phyloP scores from a whole-genome alignment of 1,139 yeast species.

The Hyphopichia wangnamkhiaoensis region DNA sequence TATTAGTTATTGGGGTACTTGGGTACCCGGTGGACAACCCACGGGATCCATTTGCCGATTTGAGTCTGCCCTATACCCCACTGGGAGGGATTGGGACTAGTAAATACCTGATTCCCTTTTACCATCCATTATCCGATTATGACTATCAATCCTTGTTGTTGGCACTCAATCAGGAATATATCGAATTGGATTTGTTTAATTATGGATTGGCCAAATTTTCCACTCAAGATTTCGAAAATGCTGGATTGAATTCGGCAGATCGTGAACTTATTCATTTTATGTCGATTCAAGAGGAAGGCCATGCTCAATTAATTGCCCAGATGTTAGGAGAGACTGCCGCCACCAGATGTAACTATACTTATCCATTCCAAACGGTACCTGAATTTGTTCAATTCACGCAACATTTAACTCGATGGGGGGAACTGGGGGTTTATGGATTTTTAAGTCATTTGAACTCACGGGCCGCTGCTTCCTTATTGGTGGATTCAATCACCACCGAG shows the following conservation, averaged over 20 bases:
- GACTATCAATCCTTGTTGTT: conserved; percentile 6
- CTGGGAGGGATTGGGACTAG: conserved; percentile 2
- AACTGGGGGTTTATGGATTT: conserved; percentile 2
- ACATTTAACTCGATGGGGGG: conserved; percentile 3
- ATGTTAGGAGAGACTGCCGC: conserved; percentile 6
- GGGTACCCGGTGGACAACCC: conserved; percentile 3
- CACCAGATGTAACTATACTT: conserved; percentile 5
- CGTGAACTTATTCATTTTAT: conserved; percentile 6
- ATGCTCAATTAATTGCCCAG: conserved; percentile 5
- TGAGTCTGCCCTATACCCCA: conserved; percentile 1
- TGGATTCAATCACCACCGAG: conserved; percentile 5
- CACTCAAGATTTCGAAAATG: conserved; percentile 4
- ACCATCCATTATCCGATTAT: conserved; percentile 6
- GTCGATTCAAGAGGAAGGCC: conserved; percentile 7
- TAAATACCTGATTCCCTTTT: conserved; percentile 3
- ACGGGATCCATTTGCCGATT: conserved; percentile 4
- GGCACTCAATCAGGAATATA: conserved; percentile 6
- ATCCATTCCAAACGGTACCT: conserved; percentile 3
- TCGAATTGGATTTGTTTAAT: conserved; percentile 6
- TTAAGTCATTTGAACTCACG: conserved; percentile 1
- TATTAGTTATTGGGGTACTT: no score
- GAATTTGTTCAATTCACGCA: conserved; percentile 1
- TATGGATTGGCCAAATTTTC: conserved; percentile 6
- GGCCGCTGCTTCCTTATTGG: conserved; percentile 1
- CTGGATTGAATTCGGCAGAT: conserved; percentile 6